Base-by-base conservation (phyloP, 164 flowering plant species). In the Nelumbo lutea region DNA sequence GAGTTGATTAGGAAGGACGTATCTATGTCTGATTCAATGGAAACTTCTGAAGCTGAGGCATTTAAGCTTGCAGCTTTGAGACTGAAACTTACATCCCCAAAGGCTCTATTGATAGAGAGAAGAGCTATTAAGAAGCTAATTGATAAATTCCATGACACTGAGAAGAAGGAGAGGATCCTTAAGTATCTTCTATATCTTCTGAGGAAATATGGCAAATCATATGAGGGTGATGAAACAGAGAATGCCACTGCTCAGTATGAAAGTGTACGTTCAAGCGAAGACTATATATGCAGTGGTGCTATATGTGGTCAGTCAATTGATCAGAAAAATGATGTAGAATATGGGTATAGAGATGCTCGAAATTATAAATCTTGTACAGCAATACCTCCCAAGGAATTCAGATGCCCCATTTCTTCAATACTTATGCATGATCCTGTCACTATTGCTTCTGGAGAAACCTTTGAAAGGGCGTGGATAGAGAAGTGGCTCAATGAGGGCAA, bases 401-500 rank as follows among this genome's bases (percentile, higher is more conserved):
- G 63, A 59, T 93, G 98, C 72, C 90, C 90, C n/a, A 66, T 93
- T 68, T 93, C 98, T 51, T 64, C 52, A 14, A 82, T 74, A 73
- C 48, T 93, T 70, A 90, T 93, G 94, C 76, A 73, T 76, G 98
- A 90, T 77, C 98, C 98, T 9, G 97, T 93, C 56, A 69, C 86
- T 63, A 88, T 93, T 75, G 85, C 87, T 66, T 89, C 98, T 56
- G 98, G 98, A 6, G 82, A 84, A 77, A 88, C 98, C 57, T 93
- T 78, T 81, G 98, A 93, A 70, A 87, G 92, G 80, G 59, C 75
- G 50, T 87, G 85, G 87, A 90, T 90, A 62, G 83, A 88, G 74
- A 90, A 80, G 74, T 93, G 98, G 98, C 82, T 93, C 69, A 81
- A 78, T 65, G 92, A 90, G 68, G 98, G 96, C 66, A 73, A 93